A percentile compares a stretch with the other conserved stretches of the same genome.
Evolutionary conservation across 2,329 filamentous ascomycete species (phyloP).

Genomic region (Penicillium capsulatum): DNA sequence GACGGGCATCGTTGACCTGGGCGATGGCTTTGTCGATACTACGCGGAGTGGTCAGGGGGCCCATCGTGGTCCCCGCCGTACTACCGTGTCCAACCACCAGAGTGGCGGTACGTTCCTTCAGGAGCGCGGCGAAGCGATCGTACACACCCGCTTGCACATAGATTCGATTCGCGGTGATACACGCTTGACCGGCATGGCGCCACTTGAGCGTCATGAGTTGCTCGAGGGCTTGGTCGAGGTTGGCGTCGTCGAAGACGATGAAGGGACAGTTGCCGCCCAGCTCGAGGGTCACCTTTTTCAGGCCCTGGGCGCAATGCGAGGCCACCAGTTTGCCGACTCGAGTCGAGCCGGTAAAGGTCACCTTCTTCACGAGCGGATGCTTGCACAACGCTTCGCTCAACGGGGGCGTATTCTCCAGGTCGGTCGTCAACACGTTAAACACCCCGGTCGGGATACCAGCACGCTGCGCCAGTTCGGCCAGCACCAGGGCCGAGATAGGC

Average conservation of each 20-base stretch:
- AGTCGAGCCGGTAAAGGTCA: slow-evolving; percentile 58
- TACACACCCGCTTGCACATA: slow-evolving; percentile 44
- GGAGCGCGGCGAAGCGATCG: slow-evolving; percentile 53
- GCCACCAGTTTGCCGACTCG: slow-evolving; percentile 61
- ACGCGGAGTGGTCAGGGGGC: slow-evolving; percentile 56
- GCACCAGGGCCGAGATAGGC: slow-evolving; percentile 53
- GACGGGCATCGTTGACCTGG: slow-evolving; percentile 63
- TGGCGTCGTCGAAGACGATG: slow-evolving; percentile 61
- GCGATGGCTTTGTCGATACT: slow-evolving; percentile 52
- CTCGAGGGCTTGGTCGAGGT: slow-evolving; percentile 48
- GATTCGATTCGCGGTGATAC: slow-evolving; percentile 45
- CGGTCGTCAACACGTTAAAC: slow-evolving; percentile 57
- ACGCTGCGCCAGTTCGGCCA: slow-evolving; percentile 51
- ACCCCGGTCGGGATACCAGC: slow-evolving; percentile 58
- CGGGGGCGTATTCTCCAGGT: slow-evolving; percentile 38
- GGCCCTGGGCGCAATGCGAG: slow-evolving; percentile 54
- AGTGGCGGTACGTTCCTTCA: slow-evolving; percentile 50
- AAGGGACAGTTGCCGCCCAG: slow-evolving; percentile 64
- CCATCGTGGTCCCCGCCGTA: slow-evolving; percentile 54
- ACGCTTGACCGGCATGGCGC: slow-evolving; percentile 44
- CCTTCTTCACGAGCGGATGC: slow-evolving; percentile 58
- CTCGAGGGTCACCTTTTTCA: slow-evolving; percentile 63
- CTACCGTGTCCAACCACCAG: slow-evolving; percentile 60
- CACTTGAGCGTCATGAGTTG: slow-evolving; percentile 42
- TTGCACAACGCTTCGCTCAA: slow-evolving; percentile 49